phyloP scores from a whole-genome alignment of 495 filamentous ascomycete species.

The Daldinia childiae region DNA sequence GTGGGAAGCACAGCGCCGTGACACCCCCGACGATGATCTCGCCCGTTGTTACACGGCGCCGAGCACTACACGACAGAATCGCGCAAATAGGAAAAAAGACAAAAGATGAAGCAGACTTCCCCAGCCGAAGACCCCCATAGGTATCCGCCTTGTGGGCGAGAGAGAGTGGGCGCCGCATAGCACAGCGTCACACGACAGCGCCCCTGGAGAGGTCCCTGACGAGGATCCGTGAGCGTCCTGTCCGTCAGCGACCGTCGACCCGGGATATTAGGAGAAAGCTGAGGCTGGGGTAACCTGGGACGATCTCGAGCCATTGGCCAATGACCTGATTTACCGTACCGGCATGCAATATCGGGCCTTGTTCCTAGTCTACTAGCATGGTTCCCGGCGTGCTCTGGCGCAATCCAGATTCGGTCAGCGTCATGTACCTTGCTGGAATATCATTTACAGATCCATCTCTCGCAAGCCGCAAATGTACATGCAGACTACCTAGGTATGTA shows the following conservation, averaged over 20 bases:
- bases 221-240: slow-evolving; percentile 36
- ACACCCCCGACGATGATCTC: slow-evolving; percentile 35
- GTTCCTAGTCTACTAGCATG: slow-evolving; percentile 39
- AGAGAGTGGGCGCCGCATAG: slow-evolving; percentile 16
- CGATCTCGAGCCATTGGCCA: slow-evolving; percentile 44
- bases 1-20: slow-evolving; percentile 17
- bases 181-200: slow-evolving; percentile 40
- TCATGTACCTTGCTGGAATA: slow-evolving; percentile 36
- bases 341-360: slow-evolving; percentile 45
- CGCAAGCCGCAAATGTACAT: slow-evolving; percentile 32
- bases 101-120: slow-evolving; percentile 26
- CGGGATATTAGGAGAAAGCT: slow-evolving; percentile 34
- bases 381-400: slow-evolving; percentile 40
- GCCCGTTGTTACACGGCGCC: slow-evolving; percentile 35
- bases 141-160: slow-evolving; percentile 8
- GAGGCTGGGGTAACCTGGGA: slow-evolving; percentile 43
- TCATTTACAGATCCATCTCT: slow-evolving; percentile 36
- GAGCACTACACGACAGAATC: slow-evolving; percentile 24
- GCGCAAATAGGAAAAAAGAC: slow-evolving; percentile 26
- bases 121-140: slow-evolving; percentile 14
- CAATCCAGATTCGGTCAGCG: slow-evolving; percentile 42
- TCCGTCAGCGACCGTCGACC: slow-evolving; percentile 21
- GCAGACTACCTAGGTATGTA: slow-evolving; percentile 27
- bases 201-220: slow-evolving; percentile 33
- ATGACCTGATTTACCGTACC: slow-evolving; percentile 44